These are phyloP conservation scores for Anacardium occidentale DNA, from an alignment of 345 rosid genomes.

Conservation along the genomic window DNA sequence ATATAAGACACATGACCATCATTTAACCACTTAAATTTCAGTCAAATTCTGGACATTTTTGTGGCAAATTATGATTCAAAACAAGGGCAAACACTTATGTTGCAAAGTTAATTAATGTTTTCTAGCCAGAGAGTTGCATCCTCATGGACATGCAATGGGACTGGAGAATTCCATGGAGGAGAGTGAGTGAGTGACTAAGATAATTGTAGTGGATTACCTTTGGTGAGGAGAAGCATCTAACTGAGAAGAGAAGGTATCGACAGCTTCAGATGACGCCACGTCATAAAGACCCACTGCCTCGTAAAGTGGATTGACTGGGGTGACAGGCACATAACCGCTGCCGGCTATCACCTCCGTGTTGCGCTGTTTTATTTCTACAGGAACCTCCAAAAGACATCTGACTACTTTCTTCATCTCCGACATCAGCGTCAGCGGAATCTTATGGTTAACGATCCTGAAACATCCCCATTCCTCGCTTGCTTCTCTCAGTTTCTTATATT, in stretches of 20 bases:
- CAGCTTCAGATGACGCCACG: conserved; percentile 59
- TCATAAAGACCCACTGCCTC: conserved; percentile 82
- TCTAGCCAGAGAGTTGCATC: too few species aligned
- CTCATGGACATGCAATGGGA: too few species aligned
- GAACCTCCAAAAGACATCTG: conserved; percentile 61
- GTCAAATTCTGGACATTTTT: too few species aligned
- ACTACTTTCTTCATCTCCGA: conserved; percentile 67
- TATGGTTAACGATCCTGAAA: conserved; percentile 73
- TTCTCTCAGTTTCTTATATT: conserved; percentile 42
- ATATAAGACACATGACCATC: too few species aligned
- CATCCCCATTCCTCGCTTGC: conserved; percentile 81
- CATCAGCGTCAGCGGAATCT: conserved; percentile 44
- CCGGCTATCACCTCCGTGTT: conserved; percentile 62
- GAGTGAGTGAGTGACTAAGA: too few species aligned
- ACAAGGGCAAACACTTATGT: too few species aligned
- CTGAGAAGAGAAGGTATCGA: conserved; percentile 59
- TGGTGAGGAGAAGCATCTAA: conserved; percentile 63
- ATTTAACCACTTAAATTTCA: too few species aligned
- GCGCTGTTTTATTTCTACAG: conserved; percentile 53
- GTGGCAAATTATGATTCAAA: too few species aligned
- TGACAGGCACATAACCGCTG: conserved; percentile 68
- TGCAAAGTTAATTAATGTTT: too few species aligned
- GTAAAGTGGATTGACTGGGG: conserved; percentile 61
- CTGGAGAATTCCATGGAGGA: too few species aligned
- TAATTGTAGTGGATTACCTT: conserved; percentile 18